Percentiles rank a stretch among this genome's conserved stretches.
These are phyloP conservation scores for Rasamsonia emersonii DNA, from an alignment of 2,329 filamentous ascomycete species.

Conservation along the genomic window DNA sequence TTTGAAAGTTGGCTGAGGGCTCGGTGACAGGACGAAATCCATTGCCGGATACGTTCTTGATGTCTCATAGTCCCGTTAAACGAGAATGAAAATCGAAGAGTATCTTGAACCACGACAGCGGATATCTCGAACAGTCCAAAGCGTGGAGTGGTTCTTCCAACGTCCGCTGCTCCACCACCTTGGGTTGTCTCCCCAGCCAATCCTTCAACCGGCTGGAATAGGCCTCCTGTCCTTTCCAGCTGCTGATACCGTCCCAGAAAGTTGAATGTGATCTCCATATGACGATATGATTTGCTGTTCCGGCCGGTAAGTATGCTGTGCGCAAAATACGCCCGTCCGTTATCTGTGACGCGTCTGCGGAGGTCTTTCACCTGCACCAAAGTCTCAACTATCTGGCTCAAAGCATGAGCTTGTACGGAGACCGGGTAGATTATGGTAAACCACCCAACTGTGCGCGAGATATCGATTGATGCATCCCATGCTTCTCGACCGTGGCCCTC, in stretches of 20 bases:
- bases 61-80: slow-evolving; percentile 43
- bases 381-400: slow-evolving; percentile 21
- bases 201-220: slow-evolving; percentile 36
- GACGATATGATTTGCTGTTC: slow-evolving; percentile 21
- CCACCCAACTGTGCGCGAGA: slow-evolving; percentile 44
- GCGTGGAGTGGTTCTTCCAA: slow-evolving; percentile 36
- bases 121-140: slow-evolving; percentile 47
- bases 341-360: slow-evolving; percentile 27
- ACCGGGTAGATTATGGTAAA: slow-evolving; percentile 43
- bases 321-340: slow-evolving; percentile 32
- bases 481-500: slow-evolving; percentile 43
- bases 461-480: slow-evolving; percentile 38
- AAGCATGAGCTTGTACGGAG: slow-evolving; percentile 20
- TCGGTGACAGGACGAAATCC: slow-evolving; percentile 33
- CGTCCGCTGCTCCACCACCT: slow-evolving; percentile 38
- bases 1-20: slow-evolving; percentile 23
- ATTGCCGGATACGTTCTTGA: slow-evolving; percentile 34
- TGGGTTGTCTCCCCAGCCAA: slow-evolving; percentile 40
- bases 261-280: slow-evolving; percentile 36
- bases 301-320: slow-evolving; percentile 21
- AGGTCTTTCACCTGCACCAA: slow-evolving; percentile 31
- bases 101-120: slow-evolving; percentile 39
- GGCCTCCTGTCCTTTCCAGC: slow-evolving; percentile 35
- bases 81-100: slow-evolving; percentile 42
- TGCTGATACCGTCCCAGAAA: slow-evolving; percentile 35